A percentile compares a stretch with the other conserved stretches of the same genome.
These are phyloP conservation scores for Adansonia rubrostipa DNA, from an alignment of 441 rosid genomes.

Conservation along the genomic window DNA sequence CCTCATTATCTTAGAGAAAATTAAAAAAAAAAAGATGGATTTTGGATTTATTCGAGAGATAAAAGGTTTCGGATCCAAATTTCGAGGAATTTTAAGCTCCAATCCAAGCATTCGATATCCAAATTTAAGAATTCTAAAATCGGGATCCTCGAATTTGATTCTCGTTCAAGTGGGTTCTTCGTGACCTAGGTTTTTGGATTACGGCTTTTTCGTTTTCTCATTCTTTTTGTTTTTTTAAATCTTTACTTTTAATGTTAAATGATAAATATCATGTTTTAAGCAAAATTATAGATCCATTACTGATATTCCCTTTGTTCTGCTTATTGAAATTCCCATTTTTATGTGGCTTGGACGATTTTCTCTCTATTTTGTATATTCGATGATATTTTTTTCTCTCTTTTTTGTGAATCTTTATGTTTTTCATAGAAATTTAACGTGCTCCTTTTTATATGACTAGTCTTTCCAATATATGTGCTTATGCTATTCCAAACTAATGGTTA, in stretches of 20 bases:
- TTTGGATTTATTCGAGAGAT: not conserved
- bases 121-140: not conserved
- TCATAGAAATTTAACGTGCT: not conserved
- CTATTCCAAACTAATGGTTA: not conserved
- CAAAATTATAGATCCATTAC: not conserved
- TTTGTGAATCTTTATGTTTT: not conserved
- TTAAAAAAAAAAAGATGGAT: not conserved
- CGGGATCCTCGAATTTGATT: conserved; percentile 16
- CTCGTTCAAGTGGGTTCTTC: not conserved
- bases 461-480: not conserved
- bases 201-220: not conserved
- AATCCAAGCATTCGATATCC: not conserved
- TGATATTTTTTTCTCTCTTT: not conserved
- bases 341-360: not conserved
- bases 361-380: not conserved
- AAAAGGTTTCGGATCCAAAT: conserved; percentile 9
- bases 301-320: conserved; percentile 17
- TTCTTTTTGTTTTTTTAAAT: not conserved
- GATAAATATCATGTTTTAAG: not conserved
- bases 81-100: not conserved
- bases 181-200: conserved; percentile 22
- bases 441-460: not conserved
- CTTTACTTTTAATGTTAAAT: not conserved
- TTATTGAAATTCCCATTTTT: not conserved
- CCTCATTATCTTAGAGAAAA: not conserved